Base-by-base conservation (phyloP, 441 rosid species). In the Aleurites moluccanus region DNA sequence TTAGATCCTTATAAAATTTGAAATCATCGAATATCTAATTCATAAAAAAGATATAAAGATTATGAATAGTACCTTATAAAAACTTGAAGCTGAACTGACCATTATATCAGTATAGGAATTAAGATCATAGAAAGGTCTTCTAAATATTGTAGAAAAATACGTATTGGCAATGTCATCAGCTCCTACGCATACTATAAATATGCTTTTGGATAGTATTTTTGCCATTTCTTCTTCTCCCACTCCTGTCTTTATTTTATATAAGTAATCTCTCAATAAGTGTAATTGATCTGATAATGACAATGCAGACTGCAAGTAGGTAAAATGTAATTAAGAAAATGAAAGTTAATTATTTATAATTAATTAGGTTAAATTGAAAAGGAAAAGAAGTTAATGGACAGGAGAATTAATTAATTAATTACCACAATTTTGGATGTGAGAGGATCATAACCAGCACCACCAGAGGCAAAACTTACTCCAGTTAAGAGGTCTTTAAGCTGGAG, bases 381-480 rank as follows among this genome's bases (percentile, higher is more conserved):
- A 45, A 45, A 45, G 16, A 45, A 45, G 13, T 10, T 2, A 11
- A 11, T 10, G 1, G 40, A 38, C 40, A 11, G 4, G 16, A 11
- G 50, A 38, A 38, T 38, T 38, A 35, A 35, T 35, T 35, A 35
- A 35, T 2, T 13, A 74, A 55, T 20, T 86, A 92, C 98, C 87
- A 55, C 81, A 47, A 87, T 62, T 70, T 60, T 69, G 2, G 97
- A 64, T n/a, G 98, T 94, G 52, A 88, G 18, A 28, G 96, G 93
- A 83, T 92, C 97, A 59, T 79, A 94, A 25, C 98, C 98, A 3
- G 80, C 16, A 69, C 90, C 97, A 38, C 97, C 92, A 0, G 98
- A 91, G 28, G 97, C 98, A 72, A 94, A 94, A 78, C 86, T 80
- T n/a, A 91, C 97, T 38, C 98, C 98, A 5, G 97, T 91, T 63